Base-by-base conservation (phyloP, 441 rosid genomes). In the Pelargonium cotyledonis region DNA sequence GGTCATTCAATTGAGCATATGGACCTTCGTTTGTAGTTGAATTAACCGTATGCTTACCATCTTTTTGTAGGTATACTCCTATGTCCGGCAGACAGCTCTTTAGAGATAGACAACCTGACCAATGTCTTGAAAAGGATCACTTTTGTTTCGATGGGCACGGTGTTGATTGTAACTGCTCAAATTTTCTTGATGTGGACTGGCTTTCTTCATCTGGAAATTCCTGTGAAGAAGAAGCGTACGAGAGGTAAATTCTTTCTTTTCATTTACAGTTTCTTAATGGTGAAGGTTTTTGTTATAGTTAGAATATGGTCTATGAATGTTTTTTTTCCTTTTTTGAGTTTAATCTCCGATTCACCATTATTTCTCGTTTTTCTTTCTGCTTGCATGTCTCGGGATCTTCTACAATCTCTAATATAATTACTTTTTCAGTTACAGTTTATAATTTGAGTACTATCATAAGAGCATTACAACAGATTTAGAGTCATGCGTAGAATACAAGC, bases 121-220 rank as follows among this genome's bases (percentile, higher is more conserved):
- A 73, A 47, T 80, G 73, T 68, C 73, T 77, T 40, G 93, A 81
- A 75, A 76, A 80, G 21, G 85, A 87, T 79, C 79, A 76, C 70
- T 74, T 88, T 15, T 88, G 88, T 75, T 73, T 65, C 67, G 90
- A 85, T 58, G 85, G 78, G 68, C 80, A 82, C 63, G 97, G 82
- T 9, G 84, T 87, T 15, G 82, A 77, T 31, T 90, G 90, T 72
- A 85, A 81, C 76, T 88, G 87, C 80, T 80, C 97, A 63, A 81
- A 84, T 77, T 95, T 95, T 75, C 78, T 83, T 63, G 99, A 92
- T 65, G 66, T 89, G 75, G 98, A 92, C 58, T 85, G 96, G 96
- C 85, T 86, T 69, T 95, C 95, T 78, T 95, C 99, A 57, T 89
- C 99, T 3, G 99, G 89, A 70, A 90, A 89, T 82, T 95, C 99